These are phyloP conservation scores for Sphaerostilbella broomeana DNA, from an alignment of 2,329 filamentous ascomycete species.

Conservation along the genomic window DNA sequence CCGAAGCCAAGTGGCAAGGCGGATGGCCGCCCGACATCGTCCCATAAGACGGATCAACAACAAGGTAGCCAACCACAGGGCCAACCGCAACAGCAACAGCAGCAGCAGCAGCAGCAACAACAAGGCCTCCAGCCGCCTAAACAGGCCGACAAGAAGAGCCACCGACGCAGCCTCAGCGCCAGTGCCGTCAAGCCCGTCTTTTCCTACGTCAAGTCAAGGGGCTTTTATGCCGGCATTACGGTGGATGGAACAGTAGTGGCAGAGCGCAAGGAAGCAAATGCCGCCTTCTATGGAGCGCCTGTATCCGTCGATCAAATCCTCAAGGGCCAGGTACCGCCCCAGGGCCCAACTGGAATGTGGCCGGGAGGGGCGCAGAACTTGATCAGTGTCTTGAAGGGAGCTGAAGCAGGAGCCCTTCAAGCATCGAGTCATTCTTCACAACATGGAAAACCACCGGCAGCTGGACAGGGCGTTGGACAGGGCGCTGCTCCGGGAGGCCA, in stretches of 20 bases:
- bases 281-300: slow-evolving; percentile 70
- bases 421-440: slow-evolving; percentile 4
- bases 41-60: slow-evolving; percentile 1
- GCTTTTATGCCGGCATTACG: slow-evolving; percentile 80
- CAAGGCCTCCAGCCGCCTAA: slow-evolving; percentile 23
- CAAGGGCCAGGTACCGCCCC: slow-evolving; percentile 31
- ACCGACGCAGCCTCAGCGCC: slow-evolving; percentile 25
- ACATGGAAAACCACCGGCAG: slow-evolving; percentile 2
- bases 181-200: slow-evolving; percentile 38
- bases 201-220: slow-evolving; percentile 78
- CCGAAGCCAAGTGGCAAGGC: not conserved
- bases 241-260: slow-evolving; percentile 83
- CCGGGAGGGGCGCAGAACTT: slow-evolving; percentile 26
- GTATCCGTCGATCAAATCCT: slow-evolving; percentile 43
- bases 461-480: not conserved
- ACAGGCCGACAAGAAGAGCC: slow-evolving; percentile 20
- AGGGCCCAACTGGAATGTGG: slow-evolving; percentile 25
- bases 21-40: not conserved
- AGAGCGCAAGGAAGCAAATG: slow-evolving; percentile 82
- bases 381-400: slow-evolving; percentile 26
- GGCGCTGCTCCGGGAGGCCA: too few species aligned
- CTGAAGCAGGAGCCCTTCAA: slow-evolving; percentile 24
- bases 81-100: slow-evolving; percentile 1
- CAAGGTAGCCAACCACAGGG: not conserved
- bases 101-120: slow-evolving; percentile 3